Evolutionary conservation across 345 rosid species (phyloP).

Genomic region (Salix exigua): DNA sequence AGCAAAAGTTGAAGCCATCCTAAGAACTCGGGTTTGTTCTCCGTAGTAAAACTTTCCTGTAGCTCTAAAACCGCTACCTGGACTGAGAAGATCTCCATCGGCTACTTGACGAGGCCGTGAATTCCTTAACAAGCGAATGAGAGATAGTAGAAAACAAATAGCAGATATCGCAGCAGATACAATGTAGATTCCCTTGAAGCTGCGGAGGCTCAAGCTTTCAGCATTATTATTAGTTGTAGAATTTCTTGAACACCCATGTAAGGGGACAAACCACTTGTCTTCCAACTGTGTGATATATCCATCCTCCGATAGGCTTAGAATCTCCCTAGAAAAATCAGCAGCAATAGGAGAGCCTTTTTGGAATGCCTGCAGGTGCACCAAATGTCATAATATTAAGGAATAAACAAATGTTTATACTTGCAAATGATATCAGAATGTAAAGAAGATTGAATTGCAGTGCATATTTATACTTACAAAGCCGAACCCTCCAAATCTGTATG

Average conservation of each 20-base stretch:
- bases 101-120: constrained; percentile 1
- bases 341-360: constrained; percentile 47
- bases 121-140: constrained; percentile 7
- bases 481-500: constrained; percentile 51
- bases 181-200: constrained; percentile 48
- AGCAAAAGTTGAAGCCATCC: constrained; percentile 1
- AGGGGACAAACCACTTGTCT: constrained; percentile 31
- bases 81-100: neutral
- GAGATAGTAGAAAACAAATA: constrained; percentile 30
- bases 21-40: neutral
- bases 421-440: neutral
- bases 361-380: constrained; percentile 34
- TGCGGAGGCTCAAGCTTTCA: constrained; percentile 29
- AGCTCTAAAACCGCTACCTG: neutral
- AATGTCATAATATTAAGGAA: neutral
- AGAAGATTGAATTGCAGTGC: neutral
- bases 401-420: neutral
- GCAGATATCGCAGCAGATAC: constrained; percentile 36
- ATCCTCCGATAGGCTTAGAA: constrained; percentile 36
- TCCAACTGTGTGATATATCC: constrained; percentile 28
- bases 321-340: constrained; percentile 42
- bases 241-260: constrained; percentile 15
- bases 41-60: constrained; percentile 17
- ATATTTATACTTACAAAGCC: constrained; percentile 44
- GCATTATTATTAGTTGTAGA: constrained; percentile 3